Evolutionary conservation across 2,329 filamentous ascomycete species (phyloP).

Genomic region (Cladobotryum protrusum): DNA sequence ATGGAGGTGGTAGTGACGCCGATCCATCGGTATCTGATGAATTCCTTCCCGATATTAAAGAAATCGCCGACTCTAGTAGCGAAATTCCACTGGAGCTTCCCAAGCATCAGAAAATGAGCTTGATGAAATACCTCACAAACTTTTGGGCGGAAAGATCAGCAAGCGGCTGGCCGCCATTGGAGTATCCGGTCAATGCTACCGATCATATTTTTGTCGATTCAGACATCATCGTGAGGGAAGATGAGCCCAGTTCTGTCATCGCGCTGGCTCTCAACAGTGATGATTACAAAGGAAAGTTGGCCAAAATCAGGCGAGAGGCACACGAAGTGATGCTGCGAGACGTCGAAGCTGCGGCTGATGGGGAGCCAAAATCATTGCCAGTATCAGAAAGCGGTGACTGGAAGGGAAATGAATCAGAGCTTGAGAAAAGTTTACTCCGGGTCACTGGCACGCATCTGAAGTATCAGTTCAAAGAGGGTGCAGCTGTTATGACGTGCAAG

Average conservation of each 20-base stretch:
- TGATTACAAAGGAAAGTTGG: conserved; percentile 78
- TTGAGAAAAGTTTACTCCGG: conserved; percentile 80
- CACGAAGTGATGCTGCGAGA: conserved; percentile 36
- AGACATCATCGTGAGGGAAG: conserved; percentile 93
- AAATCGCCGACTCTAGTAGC: conserved; percentile 55
- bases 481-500: conserved; percentile 95
- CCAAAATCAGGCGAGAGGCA: conserved; percentile 53
- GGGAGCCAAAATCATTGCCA: conserved; percentile 24
- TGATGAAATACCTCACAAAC: conserved; percentile 93
- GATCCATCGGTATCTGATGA: conserved; percentile 66
- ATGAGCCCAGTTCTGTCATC: conserved; percentile 94
- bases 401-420: conserved; percentile 57
- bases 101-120: conserved; percentile 85
- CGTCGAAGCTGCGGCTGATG: conserved; percentile 23
- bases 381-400: conserved; percentile 32
- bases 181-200: conserved; percentile 80
- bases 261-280: conserved; percentile 84
- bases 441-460: conserved; percentile 88
- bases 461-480: conserved; percentile 89
- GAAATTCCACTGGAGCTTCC: conserved; percentile 69
- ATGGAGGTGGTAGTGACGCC: conserved; percentile 62
- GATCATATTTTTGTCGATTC: conserved; percentile 97
- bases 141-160: conserved; percentile 98
- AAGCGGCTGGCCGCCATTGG: conserved; percentile 85
- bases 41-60: conserved; percentile 56